A percentile compares a stretch with the other conserved stretches of the same genome.
phyloP scores from a whole-genome alignment of 2,329 filamentous ascomycete species.

The Blumeria hordei region DNA sequence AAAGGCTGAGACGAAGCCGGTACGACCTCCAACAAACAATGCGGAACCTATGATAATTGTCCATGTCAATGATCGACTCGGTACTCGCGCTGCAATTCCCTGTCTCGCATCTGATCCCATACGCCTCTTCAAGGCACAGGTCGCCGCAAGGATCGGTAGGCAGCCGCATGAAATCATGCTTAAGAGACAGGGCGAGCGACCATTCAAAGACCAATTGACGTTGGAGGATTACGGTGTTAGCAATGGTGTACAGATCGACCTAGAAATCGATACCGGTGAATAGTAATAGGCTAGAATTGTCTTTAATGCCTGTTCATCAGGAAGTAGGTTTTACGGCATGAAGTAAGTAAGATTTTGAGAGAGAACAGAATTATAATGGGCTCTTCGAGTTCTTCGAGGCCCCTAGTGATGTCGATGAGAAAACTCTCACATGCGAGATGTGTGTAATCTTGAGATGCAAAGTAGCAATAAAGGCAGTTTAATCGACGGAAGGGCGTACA shows the following conservation, averaged over 20 bases:
- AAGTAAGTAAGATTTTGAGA: too few relatives aligned
- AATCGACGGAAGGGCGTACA: too few relatives aligned
- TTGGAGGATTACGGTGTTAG: constrained; percentile 85
- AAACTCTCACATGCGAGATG: too few relatives aligned
- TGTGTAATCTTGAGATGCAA: too few relatives aligned
- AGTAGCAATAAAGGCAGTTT: too few relatives aligned
- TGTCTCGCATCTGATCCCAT: constrained; percentile 69
- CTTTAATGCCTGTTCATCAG: too few relatives aligned
- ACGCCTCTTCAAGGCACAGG: constrained; percentile 72
- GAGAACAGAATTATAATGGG: too few relatives aligned
- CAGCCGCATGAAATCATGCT: constrained; percentile 79
- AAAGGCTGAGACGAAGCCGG: constrained; percentile 6
- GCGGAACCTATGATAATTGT: constrained; percentile 78
- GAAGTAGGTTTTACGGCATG: too few relatives aligned
- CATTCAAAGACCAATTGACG: constrained; percentile 77
- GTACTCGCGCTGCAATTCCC: constrained; percentile 84
- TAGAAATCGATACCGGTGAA: constrained; percentile 17
- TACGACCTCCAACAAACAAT: constrained; percentile 9
- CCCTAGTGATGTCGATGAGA: too few relatives aligned
- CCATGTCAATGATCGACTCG: constrained; percentile 80
- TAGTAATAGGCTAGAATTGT: constrained; percentile 3
- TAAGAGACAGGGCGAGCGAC: constrained; percentile 74
- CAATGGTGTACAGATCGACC: constrained; percentile 41
- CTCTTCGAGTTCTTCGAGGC: too few relatives aligned
- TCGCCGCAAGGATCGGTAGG: constrained; percentile 69